Base-by-base conservation (phyloP, 495 filamentous ascomycete genomes). In the Acidiella bohemica region DNA sequence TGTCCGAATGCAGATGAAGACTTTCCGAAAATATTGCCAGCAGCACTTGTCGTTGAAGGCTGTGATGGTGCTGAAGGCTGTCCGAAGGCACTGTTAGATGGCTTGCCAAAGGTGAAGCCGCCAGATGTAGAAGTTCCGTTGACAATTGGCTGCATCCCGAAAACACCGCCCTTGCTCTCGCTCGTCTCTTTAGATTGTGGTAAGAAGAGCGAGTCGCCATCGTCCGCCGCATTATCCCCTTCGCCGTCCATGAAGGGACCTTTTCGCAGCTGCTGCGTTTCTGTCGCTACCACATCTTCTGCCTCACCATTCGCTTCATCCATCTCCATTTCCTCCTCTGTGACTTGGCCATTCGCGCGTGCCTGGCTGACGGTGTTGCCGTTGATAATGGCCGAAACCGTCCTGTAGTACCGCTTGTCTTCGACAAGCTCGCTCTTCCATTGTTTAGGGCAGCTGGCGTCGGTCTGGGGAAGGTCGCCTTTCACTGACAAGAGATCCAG, bases 401-500 rank as follows among this genome's bases (percentile, higher is more conserved):
- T 45, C 29, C 53, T 44, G 7, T 45, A 43, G 32, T 40, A 38
- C 23, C 53, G 24, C 28, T 56, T 56, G 12, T 29, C 18, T 30
- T 56, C 53, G 22, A 57, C 47, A 7, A 53, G 32, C 2, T 25
- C 18, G 17, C 51, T 40, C 47, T 36, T 45, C 42, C 47, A 41
- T 23, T 53, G 50, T 24, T 47, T 34, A 10, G 36, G 30, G 20
- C 49, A n/a, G 11, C 37, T 38, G 12, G 20, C 30, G 13, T 33
- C 16, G 17, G 50, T 46, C 39, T 39, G 39, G 5, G 41, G 47
- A 14, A 57, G 31, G 1, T 39, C 30, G 18, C 19, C 36, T 13
- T 21, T 38, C 5, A 50, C 37, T 9, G 52, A 53, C n/a, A 23
- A 33, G 12, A 62, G 41, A 34, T 62, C 56, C 14, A 66, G 42